Base-by-base conservation (phyloP, 768 basidiomycete species). In the Mycena maculata region DNA sequence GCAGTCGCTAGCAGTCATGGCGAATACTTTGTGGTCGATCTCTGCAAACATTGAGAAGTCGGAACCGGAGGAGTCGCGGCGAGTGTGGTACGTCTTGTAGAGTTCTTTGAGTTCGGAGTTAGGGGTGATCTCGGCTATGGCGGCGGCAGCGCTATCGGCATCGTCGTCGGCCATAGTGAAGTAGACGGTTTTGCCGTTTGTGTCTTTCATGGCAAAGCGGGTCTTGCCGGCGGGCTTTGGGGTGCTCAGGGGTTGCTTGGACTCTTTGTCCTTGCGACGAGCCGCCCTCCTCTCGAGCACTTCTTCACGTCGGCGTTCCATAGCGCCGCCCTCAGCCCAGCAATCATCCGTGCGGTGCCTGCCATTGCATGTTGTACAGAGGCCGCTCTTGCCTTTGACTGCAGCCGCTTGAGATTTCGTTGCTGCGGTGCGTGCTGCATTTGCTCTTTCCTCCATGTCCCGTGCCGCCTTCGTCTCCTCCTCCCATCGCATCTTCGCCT, bases 371-470 rank as follows among this genome's bases (percentile, higher is more conserved):
- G 55, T 57, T 28, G 25, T 11, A 25, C 55, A 57, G 11, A 44
- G 38, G 18, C 58, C 36, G 18, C 31, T 44, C 5, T 13, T 28
- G 47, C 15, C 16, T 18, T 22, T 58, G 6, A 27, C 28, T 6
- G 54, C 41, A 16, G 25, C 8, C 15, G n/a, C 20, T 10, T 15
- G 9, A 10, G n/a, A n/a, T n/a, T n/a, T n/a, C n/a, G 22, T 18
- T 27, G 12, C 36, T 16, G 1, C 4, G 15, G 25, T 18, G n/a
- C 45, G 45, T 1, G 44, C 67, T 11, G 42, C 44, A 18, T 57
- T 62, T 52, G n/a, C 71, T 31, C 39, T 50, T 45, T 65, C 63
- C 47, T 23, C 71, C n/a, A n/a, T n/a, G n/a, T n/a, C n/a, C n/a
- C n/a, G n/a, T n/a, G n/a, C n/a, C n/a, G n/a, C n/a, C 71, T 27